Evolutionary conservation across 768 basidiomycete species (phyloP), one percentile per base, ranked within the genome.

Genomic region (Postia placenta): DNA sequence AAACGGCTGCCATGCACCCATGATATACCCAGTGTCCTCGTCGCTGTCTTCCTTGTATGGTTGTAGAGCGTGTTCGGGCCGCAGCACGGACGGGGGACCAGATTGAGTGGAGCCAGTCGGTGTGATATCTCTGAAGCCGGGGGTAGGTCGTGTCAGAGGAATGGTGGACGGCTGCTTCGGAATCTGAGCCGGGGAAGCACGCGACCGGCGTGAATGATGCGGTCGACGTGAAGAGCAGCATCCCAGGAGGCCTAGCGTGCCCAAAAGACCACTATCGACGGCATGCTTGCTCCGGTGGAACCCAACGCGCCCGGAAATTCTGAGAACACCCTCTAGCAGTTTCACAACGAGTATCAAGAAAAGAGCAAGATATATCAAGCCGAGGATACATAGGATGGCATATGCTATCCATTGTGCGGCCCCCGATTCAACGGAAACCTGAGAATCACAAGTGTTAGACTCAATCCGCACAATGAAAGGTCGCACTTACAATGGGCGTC

Each of bases 381-480:
- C 77, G 24, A 90, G 71, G 43, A 96, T 86, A 58, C 93, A 72
- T 51, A 98, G 74, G 50, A 98, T 85, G 57, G 91, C 89, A 65
- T 95, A 97, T 11, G 93, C 83, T 14, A 99, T 83, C 96, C 95
- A 99, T 47, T 88, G 87, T 15, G 81, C 81, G 15, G 93, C 83
- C 22, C 85, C 82, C 43, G 74, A 60, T 27, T 88, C 89, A 53
- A 98, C 83, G 41, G 83, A 83, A 43, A 97, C 87, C 93, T 97
- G 58, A 17, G 42, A 12, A 38, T 6, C 11, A 12, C 4, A 26
- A 11, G 25, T 9, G 11, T 27, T 39, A 49, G 39, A n/a, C n/a
- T n/a, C n/a, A n/a, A n/a, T n/a, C n/a, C n/a, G n/a, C n/a, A 55
- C 25, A 42, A 37, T 23, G 53, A 47, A 27, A 11, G 28, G 47